phyloP scores from a whole-genome alignment of 2,329 filamentous ascomycete genomes.

The Colletotrichum zoysiae region DNA sequence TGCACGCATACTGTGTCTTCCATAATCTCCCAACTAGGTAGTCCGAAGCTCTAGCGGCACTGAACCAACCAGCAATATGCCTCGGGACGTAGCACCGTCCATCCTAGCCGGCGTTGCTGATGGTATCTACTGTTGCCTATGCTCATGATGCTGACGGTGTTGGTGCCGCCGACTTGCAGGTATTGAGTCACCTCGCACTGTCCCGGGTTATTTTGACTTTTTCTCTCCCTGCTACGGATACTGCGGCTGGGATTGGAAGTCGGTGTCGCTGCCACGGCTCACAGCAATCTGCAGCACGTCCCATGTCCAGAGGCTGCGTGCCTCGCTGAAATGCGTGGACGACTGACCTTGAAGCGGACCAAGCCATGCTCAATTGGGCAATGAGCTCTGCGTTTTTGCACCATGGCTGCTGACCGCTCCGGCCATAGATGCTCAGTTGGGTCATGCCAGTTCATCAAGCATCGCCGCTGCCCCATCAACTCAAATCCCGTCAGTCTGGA shows the following conservation, averaged over 20 bases:
- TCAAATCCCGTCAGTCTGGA: conserved; percentile 33
- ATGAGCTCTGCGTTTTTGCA: conserved; percentile 23
- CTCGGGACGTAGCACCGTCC: background rate
- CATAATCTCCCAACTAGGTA: background rate
- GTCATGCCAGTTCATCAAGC: conserved; percentile 41
- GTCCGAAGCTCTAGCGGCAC: conserved; percentile 18
- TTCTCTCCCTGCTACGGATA: background rate
- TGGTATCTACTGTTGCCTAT: conserved; percentile 3
- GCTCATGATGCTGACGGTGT: conserved; percentile 7
- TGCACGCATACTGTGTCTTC: conserved; percentile 20
- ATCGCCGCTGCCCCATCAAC: conserved; percentile 39
- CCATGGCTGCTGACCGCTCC: conserved; percentile 36
- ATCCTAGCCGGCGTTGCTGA: background rate
- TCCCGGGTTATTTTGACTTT: conserved; percentile 1
- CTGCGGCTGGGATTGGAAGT: background rate
- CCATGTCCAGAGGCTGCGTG: conserved; percentile 18
- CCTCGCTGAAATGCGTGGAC: conserved; percentile 12
- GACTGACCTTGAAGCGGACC: conserved; percentile 29
- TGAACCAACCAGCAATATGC: conserved; percentile 14
- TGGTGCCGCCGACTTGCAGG: conserved; percentile 11
- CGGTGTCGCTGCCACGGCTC: conserved; percentile 14
- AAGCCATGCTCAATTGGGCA: conserved; percentile 32
- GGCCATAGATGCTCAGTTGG: conserved; percentile 36
- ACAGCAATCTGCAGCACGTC: conserved; percentile 34
- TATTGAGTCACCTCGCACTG: conserved; percentile 20